These are phyloP conservation scores for Austroboletus olivaceoglutinosus DNA, from an alignment of 1,284 basidiomycete species.

Conservation along the genomic window DNA sequence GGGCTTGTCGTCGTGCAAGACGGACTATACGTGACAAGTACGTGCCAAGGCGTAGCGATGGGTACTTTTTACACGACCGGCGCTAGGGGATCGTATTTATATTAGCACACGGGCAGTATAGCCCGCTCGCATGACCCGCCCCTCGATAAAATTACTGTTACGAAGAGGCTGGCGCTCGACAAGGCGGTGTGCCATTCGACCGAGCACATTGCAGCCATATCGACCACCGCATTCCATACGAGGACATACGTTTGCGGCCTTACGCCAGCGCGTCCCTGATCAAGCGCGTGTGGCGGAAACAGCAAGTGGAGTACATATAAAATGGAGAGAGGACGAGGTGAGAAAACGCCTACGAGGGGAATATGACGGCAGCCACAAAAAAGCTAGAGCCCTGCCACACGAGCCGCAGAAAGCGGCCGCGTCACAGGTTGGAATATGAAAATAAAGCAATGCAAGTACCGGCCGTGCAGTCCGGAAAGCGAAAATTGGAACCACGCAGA, in stretches of 20 bases:
- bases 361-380: slow-evolving; percentile 23
- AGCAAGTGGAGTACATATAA: slow-evolving; percentile 13
- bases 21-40: too few relatives aligned
- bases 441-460: slow-evolving; percentile 6
- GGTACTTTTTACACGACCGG: slow-evolving; percentile 2
- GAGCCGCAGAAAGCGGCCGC: slow-evolving; percentile 3
- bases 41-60: too few relatives aligned
- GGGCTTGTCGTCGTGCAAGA: neutral
- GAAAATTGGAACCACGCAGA: slow-evolving; percentile 7
- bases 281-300: slow-evolving; percentile 4
- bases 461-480: slow-evolving; percentile 1
- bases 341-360: neutral
- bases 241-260: slow-evolving; percentile 20
- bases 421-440: neutral
- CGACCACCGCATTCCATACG: slow-evolving; percentile 10
- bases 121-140: slow-evolving; percentile 3
- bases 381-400: slow-evolving; percentile 15
- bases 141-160: neutral
- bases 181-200: neutral
- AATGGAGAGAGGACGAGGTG: slow-evolving; percentile 5
- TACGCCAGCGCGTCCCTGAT: slow-evolving; percentile 8
- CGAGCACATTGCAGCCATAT: slow-evolving; percentile 3
- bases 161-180: neutral
- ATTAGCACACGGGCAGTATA: neutral
- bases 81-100: slow-evolving; percentile 2